Evolutionary conservation across 1,284 basidiomycete species (phyloP).

Genomic region (Puccinia coronata): DNA sequence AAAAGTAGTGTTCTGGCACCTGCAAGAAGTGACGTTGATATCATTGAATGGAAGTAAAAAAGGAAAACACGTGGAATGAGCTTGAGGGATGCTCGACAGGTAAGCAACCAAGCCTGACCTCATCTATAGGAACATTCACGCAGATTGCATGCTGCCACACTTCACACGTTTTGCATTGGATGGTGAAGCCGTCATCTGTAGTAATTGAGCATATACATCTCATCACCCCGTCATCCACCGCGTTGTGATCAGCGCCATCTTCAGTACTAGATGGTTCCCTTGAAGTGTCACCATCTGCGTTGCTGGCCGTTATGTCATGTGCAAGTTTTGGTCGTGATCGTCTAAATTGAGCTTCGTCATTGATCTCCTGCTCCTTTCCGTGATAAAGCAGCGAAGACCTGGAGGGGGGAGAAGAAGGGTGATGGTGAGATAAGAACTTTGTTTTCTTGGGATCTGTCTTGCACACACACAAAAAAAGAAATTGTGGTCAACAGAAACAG

Average conservation of each 20-base stretch:
- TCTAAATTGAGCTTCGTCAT: not conserved
- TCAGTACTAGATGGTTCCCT: slow-evolving; percentile 5
- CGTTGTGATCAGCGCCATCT: slow-evolving; percentile 11
- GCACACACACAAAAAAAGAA: not conserved
- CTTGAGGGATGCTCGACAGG: not conserved
- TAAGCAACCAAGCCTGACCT: slow-evolving; percentile 55
- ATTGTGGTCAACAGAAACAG: not conserved
- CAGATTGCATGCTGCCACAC: slow-evolving; percentile 90
- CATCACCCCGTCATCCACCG: slow-evolving; percentile 51
- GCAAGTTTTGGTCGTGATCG: not conserved
- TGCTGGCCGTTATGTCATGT: not conserved
- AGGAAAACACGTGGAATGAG: slow-evolving; percentile 14
- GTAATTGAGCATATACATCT: slow-evolving; percentile 71
- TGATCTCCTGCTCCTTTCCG: not conserved
- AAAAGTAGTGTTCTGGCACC: slow-evolving; percentile 69
- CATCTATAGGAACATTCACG: slow-evolving; percentile 68
- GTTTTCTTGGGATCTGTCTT: not conserved
- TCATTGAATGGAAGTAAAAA: not conserved
- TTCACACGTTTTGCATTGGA: slow-evolving; percentile 83
- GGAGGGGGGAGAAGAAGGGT: not conserved
- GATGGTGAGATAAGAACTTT: not conserved
- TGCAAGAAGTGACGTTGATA: slow-evolving; percentile 49
- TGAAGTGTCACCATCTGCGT: slow-evolving; percentile 21
- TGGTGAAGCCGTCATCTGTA: slow-evolving; percentile 86
- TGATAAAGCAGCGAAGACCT: not conserved